Base-by-base conservation (phyloP, 768 basidiomycete species). In the Clitopilus passeckerianus region DNA sequence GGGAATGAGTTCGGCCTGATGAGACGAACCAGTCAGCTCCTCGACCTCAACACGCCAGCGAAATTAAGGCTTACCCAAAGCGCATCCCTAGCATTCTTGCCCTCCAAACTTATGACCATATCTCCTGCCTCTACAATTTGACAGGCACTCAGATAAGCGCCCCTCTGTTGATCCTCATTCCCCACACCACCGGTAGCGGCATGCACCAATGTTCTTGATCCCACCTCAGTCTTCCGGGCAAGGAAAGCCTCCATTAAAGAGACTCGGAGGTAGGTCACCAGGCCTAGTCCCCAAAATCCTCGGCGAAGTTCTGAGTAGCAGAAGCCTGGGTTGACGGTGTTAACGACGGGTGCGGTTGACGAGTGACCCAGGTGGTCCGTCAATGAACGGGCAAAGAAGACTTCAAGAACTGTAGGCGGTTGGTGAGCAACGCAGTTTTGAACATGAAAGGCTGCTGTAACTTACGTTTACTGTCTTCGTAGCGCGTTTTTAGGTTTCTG, bases 391-490 rank as follows among this genome's bases (percentile, higher is more conserved):
- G 64, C 67, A 63, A 80, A 77, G 34, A 77, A 63, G 5, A 79
- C 53, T 54, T 76, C 73, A 53, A 80, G 66, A 14, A 80, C 78
- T 81, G 0, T n/a, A n/a, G n/a, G n/a, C n/a, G n/a, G n/a, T n/a
- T n/a, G n/a, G n/a, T n/a, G n/a, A n/a, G n/a, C n/a, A n/a, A n/a
- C n/a, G n/a, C n/a, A n/a, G n/a, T n/a, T n/a, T n/a, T n/a, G n/a
- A n/a, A n/a, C n/a, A n/a, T n/a, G n/a, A n/a, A n/a, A n/a, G n/a
- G n/a, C n/a, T n/a, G n/a, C n/a, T n/a, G n/a, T n/a, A n/a, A n/a
- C n/a, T n/a, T n/a, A n/a, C n/a, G n/a, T n/a, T n/a, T n/a, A n/a
- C n/a, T n/a, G n/a, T n/a, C n/a, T n/a, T n/a, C n/a, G n/a, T n/a
- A n/a, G n/a, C n/a, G n/a, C n/a, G n/a, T n/a, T n/a, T n/a, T n/a